phyloP scores from a whole-genome alignment of 768 basidiomycete species.

The Amylocystis lapponica region DNA sequence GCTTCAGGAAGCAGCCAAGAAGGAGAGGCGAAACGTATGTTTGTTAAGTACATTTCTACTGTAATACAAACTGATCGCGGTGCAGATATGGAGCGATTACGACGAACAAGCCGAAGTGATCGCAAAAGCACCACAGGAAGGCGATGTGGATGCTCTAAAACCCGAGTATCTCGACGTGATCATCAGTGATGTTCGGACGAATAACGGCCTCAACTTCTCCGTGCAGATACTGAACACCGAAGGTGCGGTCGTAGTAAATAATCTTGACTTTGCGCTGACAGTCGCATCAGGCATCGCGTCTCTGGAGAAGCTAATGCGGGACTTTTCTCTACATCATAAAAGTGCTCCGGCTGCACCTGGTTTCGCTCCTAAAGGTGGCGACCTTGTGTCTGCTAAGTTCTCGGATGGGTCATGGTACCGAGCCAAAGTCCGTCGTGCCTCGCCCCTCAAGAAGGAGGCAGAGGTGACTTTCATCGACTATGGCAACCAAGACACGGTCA shows the following conservation, averaged over 20 bases:
- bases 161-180: constrained; percentile 90
- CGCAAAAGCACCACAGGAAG: constrained; percentile 41
- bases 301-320: constrained; percentile 89
- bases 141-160: constrained; percentile 51
- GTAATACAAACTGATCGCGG: neutral
- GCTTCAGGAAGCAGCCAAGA: constrained; percentile 72
- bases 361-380: constrained; percentile 78
- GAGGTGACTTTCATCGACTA: constrained; percentile 95
- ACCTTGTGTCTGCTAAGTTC: constrained; percentile 92
- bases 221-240: constrained; percentile 91
- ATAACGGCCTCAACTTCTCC: constrained; percentile 78
- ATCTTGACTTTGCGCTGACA: neutral
- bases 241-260: constrained; percentile 37
- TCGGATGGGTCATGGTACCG: constrained; percentile 95
- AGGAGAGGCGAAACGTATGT: constrained; percentile 68
- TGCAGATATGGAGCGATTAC: constrained; percentile 82
- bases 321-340: constrained; percentile 85
- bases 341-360: constrained; percentile 55
- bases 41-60: neutral
- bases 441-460: constrained; percentile 86
- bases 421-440: constrained; percentile 83
- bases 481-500: constrained; percentile 87
- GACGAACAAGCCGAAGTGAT: constrained; percentile 66
- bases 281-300: constrained; percentile 69
- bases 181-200: constrained; percentile 77